Evolutionary conservation across 139 green algal species (phyloP), one percentile per base, ranked within the genome.

Genomic region (Medakamo hakoo): DNA sequence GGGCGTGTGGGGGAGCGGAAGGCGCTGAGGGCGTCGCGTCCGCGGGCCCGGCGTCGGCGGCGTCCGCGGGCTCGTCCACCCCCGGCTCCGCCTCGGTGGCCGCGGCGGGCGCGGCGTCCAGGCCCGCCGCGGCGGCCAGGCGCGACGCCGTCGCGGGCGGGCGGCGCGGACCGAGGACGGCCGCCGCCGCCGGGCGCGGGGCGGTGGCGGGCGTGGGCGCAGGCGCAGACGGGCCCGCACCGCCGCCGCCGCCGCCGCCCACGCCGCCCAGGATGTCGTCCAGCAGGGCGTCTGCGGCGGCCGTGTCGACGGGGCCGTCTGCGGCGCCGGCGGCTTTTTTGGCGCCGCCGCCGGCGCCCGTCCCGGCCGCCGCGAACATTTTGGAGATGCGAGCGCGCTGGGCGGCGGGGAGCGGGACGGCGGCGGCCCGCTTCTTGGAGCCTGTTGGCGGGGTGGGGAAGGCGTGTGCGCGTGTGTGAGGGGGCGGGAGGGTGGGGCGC

Each of bases 251-350:
- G 55, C 20, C n/a, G 52, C 55, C 63, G 24, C 64, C 79, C 19
- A 89, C 63, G 28, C 70, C 79, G 2, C 60, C 68, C 48, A 95
- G 63, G 29, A 95, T 88, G 61, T 84, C 80, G 4, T 88, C 84
- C 66, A 96, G 79, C 64, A 94, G 63, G 27, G 71, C 77, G 40
- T 94, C 88, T 4, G 73, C 62, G 4, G 64, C 66, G 16, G 71
- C 67, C 28, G 74, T 77, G 56, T 18, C 23, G n/a, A 14, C 30
- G 18, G 20, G 30, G 14, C 27, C 20, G 18, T 29, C 19, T 27
- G 19, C 55, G 27, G 5, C 3, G 59, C 16, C 22, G 4, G 22
- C 19, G 25, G 28, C 3, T 56, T 49, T 61, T 3, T 27, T 4
- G 20, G 20, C 40, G 9, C 9, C 16, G 9, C 40, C 16, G 40